A percentile compares a stretch with the other conserved stretches of the same genome.
phyloP scores from a whole-genome alignment of 2,329 filamentous ascomycete genomes.

The Trichoderma oligosporum region DNA sequence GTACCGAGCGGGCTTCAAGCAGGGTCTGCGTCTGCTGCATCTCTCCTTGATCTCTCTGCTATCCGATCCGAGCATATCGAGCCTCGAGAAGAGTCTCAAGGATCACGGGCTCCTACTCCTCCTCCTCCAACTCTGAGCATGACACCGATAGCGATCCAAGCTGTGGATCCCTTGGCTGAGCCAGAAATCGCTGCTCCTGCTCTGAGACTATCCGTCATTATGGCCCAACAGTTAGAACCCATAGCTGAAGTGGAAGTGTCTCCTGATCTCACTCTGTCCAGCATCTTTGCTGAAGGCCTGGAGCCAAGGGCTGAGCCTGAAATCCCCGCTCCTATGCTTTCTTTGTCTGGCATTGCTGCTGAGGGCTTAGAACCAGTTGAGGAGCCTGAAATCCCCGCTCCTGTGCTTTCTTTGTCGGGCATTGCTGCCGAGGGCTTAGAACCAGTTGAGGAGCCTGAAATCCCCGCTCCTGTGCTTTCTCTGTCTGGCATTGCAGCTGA shows the following conservation, averaged over 20 bases:
- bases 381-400: constrained; percentile 28
- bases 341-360: constrained; percentile 33
- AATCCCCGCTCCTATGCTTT: constrained; percentile 33
- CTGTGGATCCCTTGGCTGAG: constrained; percentile 41
- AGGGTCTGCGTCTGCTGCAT: constrained; percentile 32
- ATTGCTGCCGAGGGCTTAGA: constrained; percentile 29
- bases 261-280: constrained; percentile 26
- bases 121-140: constrained; percentile 35
- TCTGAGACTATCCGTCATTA: constrained; percentile 29
- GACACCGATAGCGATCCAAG: constrained; percentile 36
- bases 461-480: constrained; percentile 32
- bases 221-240: constrained; percentile 29
- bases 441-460: constrained; percentile 24
- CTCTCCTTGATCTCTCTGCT: constrained; percentile 43
- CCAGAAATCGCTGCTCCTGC: constrained; percentile 23
- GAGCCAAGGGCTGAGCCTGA: constrained; percentile 29
- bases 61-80: constrained; percentile 45
- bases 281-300: constrained; percentile 29
- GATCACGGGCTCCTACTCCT: constrained; percentile 23
- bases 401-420: constrained; percentile 27
- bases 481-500: constrained; percentile 36
- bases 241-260: constrained; percentile 24
- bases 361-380: constrained; percentile 40
- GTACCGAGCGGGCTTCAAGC: constrained; percentile 28
- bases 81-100: constrained; percentile 37